These are phyloP conservation scores for Achaetomiella virescens DNA, from an alignment of 495 filamentous ascomycete genomes.

Conservation along the genomic window DNA sequence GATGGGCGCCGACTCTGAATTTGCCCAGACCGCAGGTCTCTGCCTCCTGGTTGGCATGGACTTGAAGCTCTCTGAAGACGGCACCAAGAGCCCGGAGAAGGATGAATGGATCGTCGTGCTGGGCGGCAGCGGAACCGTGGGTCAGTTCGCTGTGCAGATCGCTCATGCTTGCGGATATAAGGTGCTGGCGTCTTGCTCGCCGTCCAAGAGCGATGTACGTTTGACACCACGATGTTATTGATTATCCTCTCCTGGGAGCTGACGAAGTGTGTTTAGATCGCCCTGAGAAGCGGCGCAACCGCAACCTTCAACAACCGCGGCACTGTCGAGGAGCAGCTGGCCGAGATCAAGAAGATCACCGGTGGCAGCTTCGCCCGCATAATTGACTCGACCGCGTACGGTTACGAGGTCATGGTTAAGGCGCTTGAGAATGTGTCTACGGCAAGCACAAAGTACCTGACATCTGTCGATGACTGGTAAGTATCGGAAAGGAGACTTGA, in stretches of 20 bases:
- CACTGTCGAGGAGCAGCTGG: slow-evolving; percentile 30
- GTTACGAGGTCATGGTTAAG: slow-evolving; percentile 27
- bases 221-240: too few species aligned
- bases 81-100: slow-evolving; percentile 15
- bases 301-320: slow-evolving; percentile 37
- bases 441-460: slow-evolving; percentile 30
- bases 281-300: slow-evolving; percentile 29
- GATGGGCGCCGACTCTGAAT: background rate
- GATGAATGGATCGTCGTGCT: slow-evolving; percentile 41
- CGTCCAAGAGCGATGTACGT: slow-evolving; percentile 27
- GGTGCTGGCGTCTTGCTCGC: slow-evolving; percentile 38
- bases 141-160: slow-evolving; percentile 37
- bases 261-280: slow-evolving; percentile 17
- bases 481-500: background rate
- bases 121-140: slow-evolving; percentile 39
- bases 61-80: slow-evolving; percentile 23
- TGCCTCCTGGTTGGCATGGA: slow-evolving; percentile 22
- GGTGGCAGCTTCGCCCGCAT: slow-evolving; percentile 33
- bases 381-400: slow-evolving; percentile 36
- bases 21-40: slow-evolving; percentile 22
- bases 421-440: slow-evolving; percentile 24
- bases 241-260: background rate
- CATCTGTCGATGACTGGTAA: slow-evolving; percentile 42
- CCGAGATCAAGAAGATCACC: slow-evolving; percentile 33
- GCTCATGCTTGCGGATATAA: slow-evolving; percentile 36